Base-by-base conservation (phyloP, 805 yeast genomes). In the Metschnikowia drakensbergensis region DNA sequence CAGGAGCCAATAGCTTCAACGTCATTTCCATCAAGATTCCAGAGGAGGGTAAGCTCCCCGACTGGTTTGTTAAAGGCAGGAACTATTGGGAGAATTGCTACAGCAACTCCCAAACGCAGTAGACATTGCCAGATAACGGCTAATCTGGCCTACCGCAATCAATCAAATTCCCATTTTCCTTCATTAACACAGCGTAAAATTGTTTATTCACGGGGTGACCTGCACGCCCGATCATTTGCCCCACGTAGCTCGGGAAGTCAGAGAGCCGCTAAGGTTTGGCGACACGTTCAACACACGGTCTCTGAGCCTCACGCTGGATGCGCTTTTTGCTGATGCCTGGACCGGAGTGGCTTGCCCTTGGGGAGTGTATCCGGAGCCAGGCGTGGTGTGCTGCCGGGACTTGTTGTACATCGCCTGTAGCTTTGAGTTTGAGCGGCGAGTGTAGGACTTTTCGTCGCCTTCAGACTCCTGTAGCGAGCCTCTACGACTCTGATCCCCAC, bases 21-120 rank as follows among this genome's bases (percentile, higher is more conserved):
- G 61, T 63, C 29, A 66, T 78, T 35, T 69, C 67, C 54, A 60
- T 82, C 46, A 69, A 68, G 44, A 72, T 86, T 5, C 96, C 96
- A 0, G 68, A 75, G 6, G 89, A 83, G 44, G 65, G 72, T 9
- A 70, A 75, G 36, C 69, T 89, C n/a, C 96, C 96, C 0, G 69
- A 62, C 1, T 89, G 97, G 97, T 87, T 88, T 57, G 70, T 70
- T 22, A 64, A 68, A 29, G 86, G 86, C 49, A 64, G 91, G 50
- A 77, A 81, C 51, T 59, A 70, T 46, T 87, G 92, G 95, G 90
- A 85, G 55, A 66, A 64, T 41, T 37, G 22, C 8, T 25, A 42
- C 11, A 22, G 41, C 29, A 30, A 10, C 29, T 11, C 39, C n/a
- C 35, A 39, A 13, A 17, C 32, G 10, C 29, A 27, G 8, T 27